Percentiles rank a stretch among this genome's conserved stretches.
Conservation (phyloP, 768 basidiomycete genomes). For the Russula ochroleuca region DNA sequence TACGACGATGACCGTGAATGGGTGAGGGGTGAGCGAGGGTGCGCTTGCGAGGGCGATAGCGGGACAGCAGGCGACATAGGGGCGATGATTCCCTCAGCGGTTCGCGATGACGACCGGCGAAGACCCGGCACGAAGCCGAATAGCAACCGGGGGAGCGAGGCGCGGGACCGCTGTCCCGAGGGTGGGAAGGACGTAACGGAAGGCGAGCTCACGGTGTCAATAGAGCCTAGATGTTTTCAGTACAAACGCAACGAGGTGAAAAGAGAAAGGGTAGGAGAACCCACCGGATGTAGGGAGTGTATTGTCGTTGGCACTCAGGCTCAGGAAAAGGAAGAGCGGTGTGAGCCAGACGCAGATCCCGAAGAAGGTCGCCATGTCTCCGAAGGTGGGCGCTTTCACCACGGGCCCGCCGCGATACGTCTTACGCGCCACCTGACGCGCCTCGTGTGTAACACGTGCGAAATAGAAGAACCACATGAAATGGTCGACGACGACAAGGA, state of each 20-base stretch:
- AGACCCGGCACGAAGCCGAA: conserved; percentile 44
- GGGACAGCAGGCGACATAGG: conserved; percentile 48
- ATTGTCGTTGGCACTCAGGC: conserved; percentile 95
- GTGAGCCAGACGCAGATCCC: conserved; percentile 83
- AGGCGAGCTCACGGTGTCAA: not conserved
- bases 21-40: conserved; percentile 24
- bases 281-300: conserved; percentile 61
- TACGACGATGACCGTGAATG: conserved; percentile 24
- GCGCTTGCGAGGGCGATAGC: conserved; percentile 27
- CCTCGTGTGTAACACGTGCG: conserved; percentile 61
- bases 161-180: conserved; percentile 37
- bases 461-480: conserved; percentile 98
- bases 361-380: conserved; percentile 80
- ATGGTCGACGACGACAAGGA: conserved; percentile 83
- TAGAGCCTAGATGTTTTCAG: not conserved
- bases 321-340: conserved; percentile 92
- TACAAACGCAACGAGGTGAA: conserved; percentile 29
- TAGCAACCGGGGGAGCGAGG: conserved; percentile 66
- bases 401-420: conserved; percentile 39
- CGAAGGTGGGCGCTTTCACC: conserved; percentile 40
- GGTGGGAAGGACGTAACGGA: conserved; percentile 29
- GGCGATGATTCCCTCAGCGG: conserved; percentile 65
- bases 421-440: conserved; percentile 45
- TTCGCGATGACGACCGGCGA: conserved; percentile 43
- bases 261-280: conserved; percentile 24